Evolutionary conservation across 331 rosid species (phyloP).

Genomic region (Malus hybrid): DNA sequence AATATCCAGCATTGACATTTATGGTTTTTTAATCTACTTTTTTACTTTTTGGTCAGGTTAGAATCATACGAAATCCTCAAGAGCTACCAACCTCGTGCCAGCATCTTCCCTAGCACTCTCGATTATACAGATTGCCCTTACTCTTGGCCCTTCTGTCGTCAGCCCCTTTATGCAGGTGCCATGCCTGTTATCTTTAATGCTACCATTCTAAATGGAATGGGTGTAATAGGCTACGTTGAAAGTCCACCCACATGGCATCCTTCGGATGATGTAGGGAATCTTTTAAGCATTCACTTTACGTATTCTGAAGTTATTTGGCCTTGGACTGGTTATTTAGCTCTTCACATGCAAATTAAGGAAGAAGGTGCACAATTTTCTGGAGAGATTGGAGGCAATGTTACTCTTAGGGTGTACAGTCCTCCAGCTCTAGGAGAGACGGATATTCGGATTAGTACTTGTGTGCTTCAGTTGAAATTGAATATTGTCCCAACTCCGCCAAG

Average conservation of each 20-base stretch:
- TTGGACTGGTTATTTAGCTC: constrained; percentile 93
- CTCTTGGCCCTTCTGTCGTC: constrained; percentile 97
- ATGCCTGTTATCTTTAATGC: constrained; percentile 97
- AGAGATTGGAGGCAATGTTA: constrained; percentile 83
- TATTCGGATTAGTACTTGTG: constrained; percentile 57
- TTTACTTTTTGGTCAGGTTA: constrained; percentile 54
- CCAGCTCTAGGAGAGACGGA: constrained; percentile 63
- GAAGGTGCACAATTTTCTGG: constrained; percentile 91
- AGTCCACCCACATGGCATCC: constrained; percentile 91
- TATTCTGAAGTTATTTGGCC: constrained; percentile 90
- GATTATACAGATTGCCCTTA: constrained; percentile 94
- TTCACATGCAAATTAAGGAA: constrained; percentile 94
- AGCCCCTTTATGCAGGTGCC: constrained; percentile 93
- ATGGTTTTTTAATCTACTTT: constrained; percentile 5
- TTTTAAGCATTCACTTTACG: constrained; percentile 81
- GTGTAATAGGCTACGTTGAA: constrained; percentile 75
- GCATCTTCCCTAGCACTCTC: constrained; percentile 82
- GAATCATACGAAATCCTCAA: constrained; percentile 86
- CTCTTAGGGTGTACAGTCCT: constrained; percentile 76
- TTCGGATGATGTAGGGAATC: constrained; percentile 78
- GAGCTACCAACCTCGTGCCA: constrained; percentile 82
- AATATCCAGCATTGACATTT: not conserved
- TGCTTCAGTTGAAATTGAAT: constrained; percentile 82
- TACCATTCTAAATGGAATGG: constrained; percentile 96
- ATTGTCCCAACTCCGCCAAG: constrained; percentile 87